Conservation (phyloP, 2,329 filamentous ascomycete species). For the Penicillium italicum region DNA sequence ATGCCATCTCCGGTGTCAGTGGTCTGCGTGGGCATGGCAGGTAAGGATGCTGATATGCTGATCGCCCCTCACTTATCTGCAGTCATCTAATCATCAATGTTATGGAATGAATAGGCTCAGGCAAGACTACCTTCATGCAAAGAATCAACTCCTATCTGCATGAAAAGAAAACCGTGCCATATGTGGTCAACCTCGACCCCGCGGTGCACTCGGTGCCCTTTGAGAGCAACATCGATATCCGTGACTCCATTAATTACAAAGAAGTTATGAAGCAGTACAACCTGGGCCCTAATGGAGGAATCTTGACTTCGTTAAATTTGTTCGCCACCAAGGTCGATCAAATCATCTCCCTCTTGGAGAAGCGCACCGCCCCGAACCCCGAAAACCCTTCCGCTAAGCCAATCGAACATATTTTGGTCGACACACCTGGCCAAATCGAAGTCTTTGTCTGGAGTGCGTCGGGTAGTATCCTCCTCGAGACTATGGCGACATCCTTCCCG, state of each 20-base stretch:
- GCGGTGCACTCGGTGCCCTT: slow-evolving; percentile 92
- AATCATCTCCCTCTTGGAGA: slow-evolving; percentile 83
- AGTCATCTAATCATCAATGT: slow-evolving; percentile 3
- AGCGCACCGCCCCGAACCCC: slow-evolving; percentile 64
- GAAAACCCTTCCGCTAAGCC: slow-evolving; percentile 49
- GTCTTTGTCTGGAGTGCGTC: slow-evolving; percentile 98
- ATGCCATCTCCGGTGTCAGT: slow-evolving; percentile 63
- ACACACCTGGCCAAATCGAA: slow-evolving; percentile 96
- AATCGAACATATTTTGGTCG: slow-evolving; percentile 82
- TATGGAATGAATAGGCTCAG: slow-evolving; percentile 60
- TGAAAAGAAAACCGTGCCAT: slow-evolving; percentile 73
- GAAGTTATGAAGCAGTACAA: slow-evolving; percentile 99
- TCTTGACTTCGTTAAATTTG: slow-evolving; percentile 89
- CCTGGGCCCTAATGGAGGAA: slow-evolving; percentile 92
- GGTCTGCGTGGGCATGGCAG: slow-evolving; percentile 96
- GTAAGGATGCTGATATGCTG: slow-evolving; percentile 42
- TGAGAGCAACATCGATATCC: slow-evolving; percentile 96
- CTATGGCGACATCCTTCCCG: slow-evolving; percentile 87
- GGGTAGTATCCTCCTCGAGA: slow-evolving; percentile 88
- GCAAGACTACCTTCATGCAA: slow-evolving; percentile 99
- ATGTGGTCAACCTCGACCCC: slow-evolving; percentile 95
- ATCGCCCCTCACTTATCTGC: slow-evolving; percentile 2
- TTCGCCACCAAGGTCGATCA: slow-evolving; percentile 99
- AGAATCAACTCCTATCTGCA: slow-evolving; percentile 93
- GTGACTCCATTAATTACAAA: slow-evolving; percentile 98